Evolutionary conservation across 139 green algal genomes (phyloP).

Genomic region (Chlorella sorokiniana): DNA sequence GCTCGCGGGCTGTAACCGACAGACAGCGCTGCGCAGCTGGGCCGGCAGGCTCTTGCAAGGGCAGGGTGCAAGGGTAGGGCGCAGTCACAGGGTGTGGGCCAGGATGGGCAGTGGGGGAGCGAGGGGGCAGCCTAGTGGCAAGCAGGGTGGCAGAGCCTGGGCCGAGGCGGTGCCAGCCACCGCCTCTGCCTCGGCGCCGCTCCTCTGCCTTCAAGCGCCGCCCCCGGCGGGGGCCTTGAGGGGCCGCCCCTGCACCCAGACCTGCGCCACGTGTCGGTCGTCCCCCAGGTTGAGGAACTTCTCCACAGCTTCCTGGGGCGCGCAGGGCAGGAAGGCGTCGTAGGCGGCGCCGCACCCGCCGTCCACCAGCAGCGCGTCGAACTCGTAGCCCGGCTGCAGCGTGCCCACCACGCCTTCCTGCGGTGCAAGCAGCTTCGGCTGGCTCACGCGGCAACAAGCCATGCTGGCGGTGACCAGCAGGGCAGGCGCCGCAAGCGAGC

Average conservation of each 20-base stretch:
- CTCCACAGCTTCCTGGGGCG: too few species aligned
- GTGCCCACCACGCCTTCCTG: background rate
- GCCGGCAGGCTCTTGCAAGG: too few species aligned
- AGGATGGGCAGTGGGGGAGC: too few species aligned
- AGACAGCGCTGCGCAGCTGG: too few species aligned
- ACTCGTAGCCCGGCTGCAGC: background rate
- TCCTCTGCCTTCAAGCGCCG: too few species aligned
- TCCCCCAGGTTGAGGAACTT: background rate
- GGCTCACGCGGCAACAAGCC: background rate
- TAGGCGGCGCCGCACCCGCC: background rate
- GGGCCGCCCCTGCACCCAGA: background rate
- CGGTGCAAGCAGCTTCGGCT: background rate
- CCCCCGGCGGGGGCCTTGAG: background rate
- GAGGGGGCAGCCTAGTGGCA: too few species aligned
- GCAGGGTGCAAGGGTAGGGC: too few species aligned
- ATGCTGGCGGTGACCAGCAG: background rate
- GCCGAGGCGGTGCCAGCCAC: too few species aligned
- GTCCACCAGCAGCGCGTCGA: background rate
- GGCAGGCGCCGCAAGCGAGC: background rate
- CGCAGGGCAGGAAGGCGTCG: background rate
- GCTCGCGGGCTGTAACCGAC: too few species aligned
- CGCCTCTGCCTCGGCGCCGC: too few species aligned
- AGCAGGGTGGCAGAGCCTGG: too few species aligned
- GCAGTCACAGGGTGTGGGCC: too few species aligned
- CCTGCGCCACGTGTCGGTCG: background rate